These are phyloP conservation scores for Chamaecyparis obtusa DNA, from an alignment of 75 land plant genomes.

Conservation along the genomic window DNA sequence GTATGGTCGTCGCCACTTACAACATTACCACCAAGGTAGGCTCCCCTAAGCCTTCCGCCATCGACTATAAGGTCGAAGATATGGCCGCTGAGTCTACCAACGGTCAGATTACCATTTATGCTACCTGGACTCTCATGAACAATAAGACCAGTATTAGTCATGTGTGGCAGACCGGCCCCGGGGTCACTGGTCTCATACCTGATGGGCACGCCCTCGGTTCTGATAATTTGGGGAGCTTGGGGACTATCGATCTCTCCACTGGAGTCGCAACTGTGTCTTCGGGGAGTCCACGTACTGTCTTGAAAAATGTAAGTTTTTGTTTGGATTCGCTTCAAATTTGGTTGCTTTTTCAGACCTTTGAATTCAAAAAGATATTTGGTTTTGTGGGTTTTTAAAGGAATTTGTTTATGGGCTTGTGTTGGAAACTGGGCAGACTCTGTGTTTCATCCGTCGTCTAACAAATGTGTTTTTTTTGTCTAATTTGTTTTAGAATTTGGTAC, in stretches of 20 bases:
- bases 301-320: conserved; percentile 13
- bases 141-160: conserved; percentile 29
- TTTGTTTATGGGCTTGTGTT: too few species aligned
- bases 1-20: conserved; percentile 26
- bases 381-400: too few species aligned
- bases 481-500: too few species aligned
- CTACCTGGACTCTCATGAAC: conserved; percentile 27
- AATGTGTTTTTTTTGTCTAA: too few species aligned
- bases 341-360: too few species aligned
- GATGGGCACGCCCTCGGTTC: conserved; percentile 10
- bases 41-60: conserved; percentile 9
- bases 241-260: conserved; percentile 26
- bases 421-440: too few species aligned
- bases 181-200: conserved; percentile 20
- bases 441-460: too few species aligned
- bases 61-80: conserved; percentile 24
- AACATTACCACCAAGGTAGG: conserved; percentile 20
- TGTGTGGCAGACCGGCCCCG: conserved; percentile 54
- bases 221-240: conserved; percentile 19
- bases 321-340: not conserved
- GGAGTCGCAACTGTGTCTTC: not conserved
- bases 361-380: too few species aligned
- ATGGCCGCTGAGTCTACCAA: conserved; percentile 16
- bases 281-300: not conserved
- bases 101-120: conserved; percentile 38